Evolutionary conservation across 345 rosid genomes (phyloP).

Genomic region (Populus pruinosa): DNA sequence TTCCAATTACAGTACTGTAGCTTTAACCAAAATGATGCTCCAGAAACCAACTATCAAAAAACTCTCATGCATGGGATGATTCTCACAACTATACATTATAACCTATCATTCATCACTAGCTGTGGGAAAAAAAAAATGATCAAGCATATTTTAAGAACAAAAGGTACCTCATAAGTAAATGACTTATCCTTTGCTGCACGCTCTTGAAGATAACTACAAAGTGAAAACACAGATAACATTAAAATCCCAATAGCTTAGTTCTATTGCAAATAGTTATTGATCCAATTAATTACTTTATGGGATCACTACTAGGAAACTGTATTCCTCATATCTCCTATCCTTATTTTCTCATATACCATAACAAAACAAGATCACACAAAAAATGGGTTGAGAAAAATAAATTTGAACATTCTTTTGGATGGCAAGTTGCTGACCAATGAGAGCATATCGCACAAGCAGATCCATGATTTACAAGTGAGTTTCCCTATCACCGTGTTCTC

Average conservation of each 20-base stretch:
- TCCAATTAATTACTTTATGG: slow-evolving; percentile 3
- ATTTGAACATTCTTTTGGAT: background rate
- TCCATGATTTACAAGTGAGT: background rate
- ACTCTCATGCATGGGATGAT: background rate
- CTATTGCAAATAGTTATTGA: background rate
- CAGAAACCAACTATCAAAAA: background rate
- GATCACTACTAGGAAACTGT: slow-evolving; percentile 4
- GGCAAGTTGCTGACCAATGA: background rate
- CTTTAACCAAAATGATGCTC: background rate
- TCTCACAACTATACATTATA: background rate
- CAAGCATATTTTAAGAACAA: slow-evolving; percentile 13
- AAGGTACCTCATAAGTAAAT: slow-evolving; percentile 83
- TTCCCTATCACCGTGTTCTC: background rate
- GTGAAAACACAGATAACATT: slow-evolving; percentile 17
- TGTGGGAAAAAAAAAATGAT: background rate
- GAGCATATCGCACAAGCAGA: background rate
- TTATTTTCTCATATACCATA: background rate
- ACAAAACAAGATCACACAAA: background rate
- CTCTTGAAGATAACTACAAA: slow-evolving; percentile 75
- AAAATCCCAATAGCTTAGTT: slow-evolving; percentile 3
- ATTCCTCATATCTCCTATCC: background rate
- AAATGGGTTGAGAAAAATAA: background rate
- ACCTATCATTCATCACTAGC: background rate
- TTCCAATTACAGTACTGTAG: background rate
- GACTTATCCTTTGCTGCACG: slow-evolving; percentile 74